Base-by-base conservation (phyloP, 768 basidiomycete genomes). In the Russula earlei region DNA sequence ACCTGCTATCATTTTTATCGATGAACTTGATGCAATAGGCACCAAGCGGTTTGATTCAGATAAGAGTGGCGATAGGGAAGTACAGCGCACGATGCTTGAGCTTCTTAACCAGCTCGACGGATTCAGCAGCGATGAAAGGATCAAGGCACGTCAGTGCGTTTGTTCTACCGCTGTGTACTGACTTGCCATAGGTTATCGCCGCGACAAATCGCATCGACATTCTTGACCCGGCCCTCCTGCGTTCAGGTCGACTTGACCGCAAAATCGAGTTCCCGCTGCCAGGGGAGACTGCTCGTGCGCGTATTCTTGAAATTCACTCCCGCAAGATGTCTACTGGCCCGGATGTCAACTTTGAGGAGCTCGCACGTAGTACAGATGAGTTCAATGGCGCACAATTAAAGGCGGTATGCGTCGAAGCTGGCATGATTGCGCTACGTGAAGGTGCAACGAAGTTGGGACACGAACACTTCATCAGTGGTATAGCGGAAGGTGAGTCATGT, bases 41-140 rank as follows among this genome's bases (percentile, higher is more conserved):
- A 98, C 95, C 11, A 97, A 97, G 69, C 88, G 96, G 8, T 98
- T 98, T 67, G 96, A 99, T 67, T 93, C 90, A 17, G 95, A 98
- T 71, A 99, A 98, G 79, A 91, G 91, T 65, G 96, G 96, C 59
- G 96, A 99, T 70, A 82, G 96, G 68, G 96, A 99, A 69, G 96
- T 99, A n/a, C 96, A 99, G 71, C 76, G 96, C 59, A 99, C 96
- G n/a, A 99, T 99, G 96, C 76, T 99, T 67, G 96, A 99, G 68
- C 77, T 99, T 43, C 81, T 99, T 60, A 99, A 99, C 70, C 96
- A 99, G 71, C 75, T 98, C 41, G 96, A 99, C 65, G 96, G 96
- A 29, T 99, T 99, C 72, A 87, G 91, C 58, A 93, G 90, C 63
- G 94, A 98, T 65, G 90, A 93, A 56, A 81, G 94, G 61, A 99